A percentile compares a stretch with the other conserved stretches of the same genome.
Conservation (phyloP, 257 asterid species). For the Salvia rosmarinus region DNA sequence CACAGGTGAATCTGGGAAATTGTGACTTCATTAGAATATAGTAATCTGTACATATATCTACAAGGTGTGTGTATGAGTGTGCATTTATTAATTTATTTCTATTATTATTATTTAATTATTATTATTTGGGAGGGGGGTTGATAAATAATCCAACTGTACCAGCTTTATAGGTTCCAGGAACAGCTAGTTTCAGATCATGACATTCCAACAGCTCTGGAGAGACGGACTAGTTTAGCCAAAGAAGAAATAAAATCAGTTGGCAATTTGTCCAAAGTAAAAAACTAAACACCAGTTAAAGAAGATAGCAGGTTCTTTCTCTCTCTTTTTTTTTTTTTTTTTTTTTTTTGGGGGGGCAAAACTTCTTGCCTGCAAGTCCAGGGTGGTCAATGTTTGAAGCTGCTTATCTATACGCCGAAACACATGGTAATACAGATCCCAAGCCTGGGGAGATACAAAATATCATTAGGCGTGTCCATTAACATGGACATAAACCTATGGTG, state of each 20-base stretch:
- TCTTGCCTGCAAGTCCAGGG: slow-evolving; percentile 95
- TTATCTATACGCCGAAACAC: slow-evolving; percentile 94
- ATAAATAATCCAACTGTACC: slow-evolving; percentile 47
- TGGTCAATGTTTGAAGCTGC: slow-evolving; percentile 93
- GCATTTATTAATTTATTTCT: no score
- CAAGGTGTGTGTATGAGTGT: neutral
- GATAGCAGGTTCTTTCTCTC: neutral
- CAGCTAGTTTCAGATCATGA: slow-evolving; percentile 89
- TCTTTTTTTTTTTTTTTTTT: neutral
- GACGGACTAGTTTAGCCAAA: slow-evolving; percentile 67
- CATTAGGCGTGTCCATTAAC: slow-evolving; percentile 31
- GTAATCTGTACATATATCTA: neutral
- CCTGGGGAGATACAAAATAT: slow-evolving; percentile 49
- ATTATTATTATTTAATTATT: no score
- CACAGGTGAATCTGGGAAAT: slow-evolving; percentile 74
- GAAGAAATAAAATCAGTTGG: slow-evolving; percentile 10
- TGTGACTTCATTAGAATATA: slow-evolving; percentile 5
- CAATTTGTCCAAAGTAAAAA: neutral
- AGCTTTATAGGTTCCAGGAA: slow-evolving; percentile 97
- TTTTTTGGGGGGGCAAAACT: neutral
- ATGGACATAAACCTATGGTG: slow-evolving; percentile 1
- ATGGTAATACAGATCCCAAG: slow-evolving; percentile 98
- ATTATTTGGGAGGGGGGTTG: neutral
- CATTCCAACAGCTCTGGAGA: slow-evolving; percentile 93
- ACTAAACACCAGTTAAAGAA: neutral